A percentile compares a stretch with the other conserved stretches of the same genome.
phyloP scores from a whole-genome alignment of 1,284 basidiomycete genomes.

The Cryptococcus jaspeensis region DNA sequence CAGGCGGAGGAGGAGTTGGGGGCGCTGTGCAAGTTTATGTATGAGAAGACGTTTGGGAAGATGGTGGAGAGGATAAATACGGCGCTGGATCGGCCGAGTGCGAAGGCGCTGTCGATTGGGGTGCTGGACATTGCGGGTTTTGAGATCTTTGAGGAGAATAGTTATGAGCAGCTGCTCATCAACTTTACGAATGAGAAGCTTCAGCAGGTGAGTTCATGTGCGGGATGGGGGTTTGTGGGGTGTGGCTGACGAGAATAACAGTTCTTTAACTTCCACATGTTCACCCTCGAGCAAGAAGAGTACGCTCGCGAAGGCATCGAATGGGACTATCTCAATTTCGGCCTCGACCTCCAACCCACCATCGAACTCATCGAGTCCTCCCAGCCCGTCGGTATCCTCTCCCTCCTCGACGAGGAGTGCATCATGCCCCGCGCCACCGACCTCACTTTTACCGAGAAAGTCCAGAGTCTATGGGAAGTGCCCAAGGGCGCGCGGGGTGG shows the following conservation, averaged over 20 bases:
- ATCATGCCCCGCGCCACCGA: constrained; percentile 99
- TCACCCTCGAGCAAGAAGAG: constrained; percentile 98
- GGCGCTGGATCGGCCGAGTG: constrained; percentile 86
- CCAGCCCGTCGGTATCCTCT: constrained; percentile 80
- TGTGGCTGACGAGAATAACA: constrained; percentile 10
- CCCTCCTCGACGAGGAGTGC: constrained; percentile 94
- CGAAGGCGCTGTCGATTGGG: constrained; percentile 88
- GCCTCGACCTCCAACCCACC: constrained; percentile 94
- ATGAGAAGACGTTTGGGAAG: constrained; percentile 93
- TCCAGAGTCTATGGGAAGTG: constrained; percentile 52
- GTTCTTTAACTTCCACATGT: constrained; percentile 99
- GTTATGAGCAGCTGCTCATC: constrained; percentile 97
- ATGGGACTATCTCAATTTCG: constrained; percentile 99
- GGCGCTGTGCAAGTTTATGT: constrained; percentile 91
- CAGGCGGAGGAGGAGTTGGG: constrained; percentile 93
- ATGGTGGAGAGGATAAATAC: constrained; percentile 95
- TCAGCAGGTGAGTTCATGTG: constrained; percentile 60
- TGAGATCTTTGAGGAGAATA: constrained; percentile 77
- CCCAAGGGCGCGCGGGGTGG: constrained; percentile 21
- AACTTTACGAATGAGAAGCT: constrained; percentile 98
- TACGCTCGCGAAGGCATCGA: constrained; percentile 95
- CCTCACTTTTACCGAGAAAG: constrained; percentile 90
- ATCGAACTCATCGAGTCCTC: constrained; percentile 91
- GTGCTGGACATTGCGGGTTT: constrained; percentile 99
- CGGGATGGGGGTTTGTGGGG: neutral